Conservation (phyloP, 2,329 filamentous ascomycete species). For the Trichoderma cornu-damae region DNA sequence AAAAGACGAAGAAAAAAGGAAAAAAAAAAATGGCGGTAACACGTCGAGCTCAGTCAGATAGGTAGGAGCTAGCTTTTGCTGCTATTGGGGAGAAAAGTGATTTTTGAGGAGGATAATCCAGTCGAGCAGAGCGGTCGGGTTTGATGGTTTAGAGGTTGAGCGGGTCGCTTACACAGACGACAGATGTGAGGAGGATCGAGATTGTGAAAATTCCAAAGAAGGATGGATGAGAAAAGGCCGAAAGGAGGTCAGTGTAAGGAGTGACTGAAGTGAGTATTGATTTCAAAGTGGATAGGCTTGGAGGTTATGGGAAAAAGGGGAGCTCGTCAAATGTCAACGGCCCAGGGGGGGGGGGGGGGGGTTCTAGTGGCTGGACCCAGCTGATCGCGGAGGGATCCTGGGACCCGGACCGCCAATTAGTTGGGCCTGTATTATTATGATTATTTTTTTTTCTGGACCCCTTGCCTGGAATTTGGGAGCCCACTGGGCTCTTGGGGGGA, state of each 20-base stretch:
- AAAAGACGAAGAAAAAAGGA: too few relatives aligned
- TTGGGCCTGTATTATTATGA: conserved; percentile 16
- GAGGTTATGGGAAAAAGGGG: conserved; percentile 38
- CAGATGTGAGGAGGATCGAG: conserved; percentile 5
- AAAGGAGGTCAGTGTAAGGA: conserved; percentile 25
- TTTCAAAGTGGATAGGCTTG: conserved; percentile 34
- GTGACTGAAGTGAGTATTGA: conserved; percentile 39
- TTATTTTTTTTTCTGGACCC: neutral
- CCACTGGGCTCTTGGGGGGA: neutral
- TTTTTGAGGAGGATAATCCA: neutral
- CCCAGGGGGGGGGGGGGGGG: conserved; percentile 15
- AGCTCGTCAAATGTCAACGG: conserved; percentile 23
- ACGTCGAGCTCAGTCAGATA: neutral
- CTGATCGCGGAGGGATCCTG: conserved; percentile 29
- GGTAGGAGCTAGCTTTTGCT: neutral
- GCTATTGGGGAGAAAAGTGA: neutral
- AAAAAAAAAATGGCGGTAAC: neutral
- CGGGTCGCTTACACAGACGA: conserved; percentile 17
- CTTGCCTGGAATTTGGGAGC: conserved; percentile 2
- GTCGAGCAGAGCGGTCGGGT: conserved; percentile 1
- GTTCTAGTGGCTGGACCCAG: conserved; percentile 30
- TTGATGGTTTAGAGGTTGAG: neutral
- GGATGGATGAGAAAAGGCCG: conserved; percentile 17
- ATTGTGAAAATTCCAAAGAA: conserved; percentile 14
- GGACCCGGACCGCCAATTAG: conserved; percentile 18